Percentiles rank a stretch among this genome's conserved stretches.
These are phyloP conservation scores for Termitomyces sp. DNA, from an alignment of 1,284 basidiomycete species.

Conservation along the genomic window DNA sequence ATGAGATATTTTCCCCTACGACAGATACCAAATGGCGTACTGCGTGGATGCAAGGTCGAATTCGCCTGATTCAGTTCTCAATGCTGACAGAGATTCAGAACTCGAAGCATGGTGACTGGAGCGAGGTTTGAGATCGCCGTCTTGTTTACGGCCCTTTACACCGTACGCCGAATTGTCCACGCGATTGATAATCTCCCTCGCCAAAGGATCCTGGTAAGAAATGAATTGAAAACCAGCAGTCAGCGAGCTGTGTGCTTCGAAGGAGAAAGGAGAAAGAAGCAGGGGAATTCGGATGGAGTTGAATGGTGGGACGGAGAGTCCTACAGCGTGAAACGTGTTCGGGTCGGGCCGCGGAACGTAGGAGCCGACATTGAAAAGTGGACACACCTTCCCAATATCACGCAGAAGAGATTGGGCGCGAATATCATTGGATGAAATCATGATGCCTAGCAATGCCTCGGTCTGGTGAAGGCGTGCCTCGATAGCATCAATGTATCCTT, in stretches of 20 bases:
- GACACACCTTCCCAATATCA: conserved; percentile 47
- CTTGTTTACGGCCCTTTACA: conserved; percentile 53
- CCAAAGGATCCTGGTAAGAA: conserved; percentile 54
- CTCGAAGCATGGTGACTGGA: conserved; percentile 24
- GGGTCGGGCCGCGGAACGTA: conserved; percentile 1
- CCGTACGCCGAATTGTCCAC: conserved; percentile 76
- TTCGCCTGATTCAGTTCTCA: conserved; percentile 22
- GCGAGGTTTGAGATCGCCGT: conserved; percentile 27
- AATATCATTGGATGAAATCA: conserved; percentile 63
- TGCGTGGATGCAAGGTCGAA: conserved; percentile 50
- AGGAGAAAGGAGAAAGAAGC: background rate
- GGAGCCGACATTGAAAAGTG: background rate
- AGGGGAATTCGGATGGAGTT: background rate
- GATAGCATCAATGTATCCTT: conserved; percentile 88
- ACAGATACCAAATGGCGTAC: conserved; percentile 34
- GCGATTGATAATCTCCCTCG: conserved; percentile 68
- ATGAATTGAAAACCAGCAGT: background rate
- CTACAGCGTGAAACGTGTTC: conserved; percentile 4
- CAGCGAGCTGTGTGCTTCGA: background rate
- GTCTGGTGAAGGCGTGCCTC: conserved; percentile 84
- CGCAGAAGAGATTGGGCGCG: conserved; percentile 56
- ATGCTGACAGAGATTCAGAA: conserved; percentile 22
- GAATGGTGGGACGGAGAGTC: conserved; percentile 4
- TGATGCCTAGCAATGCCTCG: conserved; percentile 76
- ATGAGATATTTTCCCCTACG: background rate